These are phyloP conservation scores for Heterobasidion annosum DNA, from an alignment of 1,284 basidiomycete species.

Conservation along the genomic window DNA sequence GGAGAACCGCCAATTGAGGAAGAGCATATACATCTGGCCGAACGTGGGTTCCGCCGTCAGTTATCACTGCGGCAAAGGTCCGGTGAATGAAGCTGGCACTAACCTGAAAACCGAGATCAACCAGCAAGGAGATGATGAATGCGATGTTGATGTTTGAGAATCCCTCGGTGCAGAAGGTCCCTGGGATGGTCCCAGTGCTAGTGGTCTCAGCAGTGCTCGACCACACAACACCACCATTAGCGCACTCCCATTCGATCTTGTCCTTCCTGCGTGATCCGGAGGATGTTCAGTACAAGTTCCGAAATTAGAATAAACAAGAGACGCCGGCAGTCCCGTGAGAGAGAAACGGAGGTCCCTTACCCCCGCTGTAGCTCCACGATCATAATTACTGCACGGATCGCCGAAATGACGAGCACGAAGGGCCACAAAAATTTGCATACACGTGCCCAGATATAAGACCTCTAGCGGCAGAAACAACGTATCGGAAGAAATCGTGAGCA, in stretches of 20 bases:
- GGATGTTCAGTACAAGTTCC: constrained; percentile 1
- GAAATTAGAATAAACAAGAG: constrained; percentile 4
- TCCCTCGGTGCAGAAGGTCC: constrained; percentile 53
- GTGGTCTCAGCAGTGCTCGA: constrained; percentile 34
- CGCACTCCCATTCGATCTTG: constrained; percentile 71
- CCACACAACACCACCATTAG: constrained; percentile 66
- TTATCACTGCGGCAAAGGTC: no score
- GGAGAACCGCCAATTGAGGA: constrained; percentile 64
- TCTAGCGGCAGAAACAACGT: constrained; percentile 24
- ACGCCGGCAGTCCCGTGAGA: not conserved
- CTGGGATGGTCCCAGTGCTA: constrained; percentile 30
- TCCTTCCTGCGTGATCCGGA: constrained; percentile 36
- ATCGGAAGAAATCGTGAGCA: not conserved
- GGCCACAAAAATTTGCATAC: constrained; percentile 68
- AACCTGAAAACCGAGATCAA: constrained; percentile 67
- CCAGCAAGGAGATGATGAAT: constrained; percentile 58
- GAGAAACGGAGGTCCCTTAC: constrained; percentile 27
- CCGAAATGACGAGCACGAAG: constrained; percentile 57
- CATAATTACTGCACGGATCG: constrained; percentile 66
- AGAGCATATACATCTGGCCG: constrained; percentile 62
- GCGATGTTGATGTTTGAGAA: constrained; percentile 58
- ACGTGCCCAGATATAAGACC: constrained; percentile 66
- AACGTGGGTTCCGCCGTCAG: not conserved
- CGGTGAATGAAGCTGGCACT: constrained; percentile 11
- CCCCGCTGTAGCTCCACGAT: constrained; percentile 63